A percentile compares a stretch with the other conserved stretches of the same genome.
Conservation (phyloP, 225 moss, liverwort and hornwort species). For the Neckera pumila region DNA sequence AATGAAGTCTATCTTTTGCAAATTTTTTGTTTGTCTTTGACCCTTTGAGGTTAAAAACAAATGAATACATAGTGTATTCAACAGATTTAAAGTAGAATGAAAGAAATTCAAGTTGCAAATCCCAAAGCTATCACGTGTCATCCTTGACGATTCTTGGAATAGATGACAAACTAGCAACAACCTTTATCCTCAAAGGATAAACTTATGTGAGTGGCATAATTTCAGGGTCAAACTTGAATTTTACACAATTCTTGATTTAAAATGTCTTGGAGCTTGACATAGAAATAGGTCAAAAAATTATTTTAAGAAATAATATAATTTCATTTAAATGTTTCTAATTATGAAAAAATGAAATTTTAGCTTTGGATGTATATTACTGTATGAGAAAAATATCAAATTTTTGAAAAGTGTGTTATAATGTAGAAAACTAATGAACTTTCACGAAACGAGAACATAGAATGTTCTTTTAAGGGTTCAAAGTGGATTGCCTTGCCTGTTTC, state of each 20-base stretch:
- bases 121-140: neutral
- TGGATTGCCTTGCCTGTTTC: neutral
- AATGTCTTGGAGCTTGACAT: neutral
- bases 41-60: neutral
- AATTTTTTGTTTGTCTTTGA: neutral
- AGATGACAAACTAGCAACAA: neutral
- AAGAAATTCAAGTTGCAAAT: neutral
- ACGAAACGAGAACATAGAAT: neutral
- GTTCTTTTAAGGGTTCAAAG: neutral
- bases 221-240: neutral
- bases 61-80: neutral
- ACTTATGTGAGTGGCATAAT: rapidly evolving
- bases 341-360: neutral
- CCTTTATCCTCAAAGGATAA: neutral
- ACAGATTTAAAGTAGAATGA: neutral
- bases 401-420: too few relatives aligned
- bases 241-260: neutral
- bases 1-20: neutral
- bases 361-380: neutral
- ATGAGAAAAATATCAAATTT: neutral
- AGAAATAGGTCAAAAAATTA: too few relatives aligned
- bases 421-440: neutral
- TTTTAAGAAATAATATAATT: neutral
- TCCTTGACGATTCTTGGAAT: neutral
- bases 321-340: neutral